These are phyloP conservation scores for Blastobotrys raffinosifermentans DNA, from an alignment of 1,139 yeast genomes.

Conservation along the genomic window DNA sequence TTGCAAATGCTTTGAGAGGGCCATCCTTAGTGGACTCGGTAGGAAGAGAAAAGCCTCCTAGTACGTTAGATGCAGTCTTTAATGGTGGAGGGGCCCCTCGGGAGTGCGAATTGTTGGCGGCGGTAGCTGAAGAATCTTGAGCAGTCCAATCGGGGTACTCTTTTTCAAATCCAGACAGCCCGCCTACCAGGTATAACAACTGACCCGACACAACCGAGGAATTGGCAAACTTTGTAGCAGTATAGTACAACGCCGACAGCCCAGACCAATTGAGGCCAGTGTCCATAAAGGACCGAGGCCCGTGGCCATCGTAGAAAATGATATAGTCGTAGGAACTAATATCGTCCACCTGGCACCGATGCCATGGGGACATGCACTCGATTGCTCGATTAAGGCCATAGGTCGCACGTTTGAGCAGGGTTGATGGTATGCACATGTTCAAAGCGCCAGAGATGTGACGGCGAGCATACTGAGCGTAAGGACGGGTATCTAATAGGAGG, in stretches of 20 bases:
- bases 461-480: slow-evolving; percentile 56
- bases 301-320: slow-evolving; percentile 46
- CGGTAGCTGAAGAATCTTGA: slow-evolving; percentile 8
- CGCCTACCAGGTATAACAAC: slow-evolving; percentile 15
- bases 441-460: slow-evolving; percentile 51
- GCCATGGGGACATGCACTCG: slow-evolving; percentile 45
- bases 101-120: slow-evolving; percentile 5
- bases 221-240: slow-evolving; percentile 38
- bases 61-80: slow-evolving; percentile 20
- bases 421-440: slow-evolving; percentile 72
- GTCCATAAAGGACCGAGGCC: not conserved
- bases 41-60: slow-evolving; percentile 27
- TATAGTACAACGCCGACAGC: slow-evolving; percentile 32
- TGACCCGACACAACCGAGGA: slow-evolving; percentile 9
- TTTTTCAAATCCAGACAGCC: slow-evolving; percentile 32
- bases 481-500: slow-evolving; percentile 61
- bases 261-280: slow-evolving; percentile 16
- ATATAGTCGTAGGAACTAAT: slow-evolving; percentile 30
- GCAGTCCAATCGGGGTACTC: slow-evolving; percentile 26
- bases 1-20: slow-evolving; percentile 24
- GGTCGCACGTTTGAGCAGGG: slow-evolving; percentile 62
- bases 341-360: slow-evolving; percentile 29
- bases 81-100: slow-evolving; percentile 2
- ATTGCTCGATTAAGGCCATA: slow-evolving; percentile 53
- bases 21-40: slow-evolving; percentile 20